These are phyloP conservation scores for Sugiyamaella floridensis DNA, from an alignment of 805 yeast species.

Conservation along the genomic window DNA sequence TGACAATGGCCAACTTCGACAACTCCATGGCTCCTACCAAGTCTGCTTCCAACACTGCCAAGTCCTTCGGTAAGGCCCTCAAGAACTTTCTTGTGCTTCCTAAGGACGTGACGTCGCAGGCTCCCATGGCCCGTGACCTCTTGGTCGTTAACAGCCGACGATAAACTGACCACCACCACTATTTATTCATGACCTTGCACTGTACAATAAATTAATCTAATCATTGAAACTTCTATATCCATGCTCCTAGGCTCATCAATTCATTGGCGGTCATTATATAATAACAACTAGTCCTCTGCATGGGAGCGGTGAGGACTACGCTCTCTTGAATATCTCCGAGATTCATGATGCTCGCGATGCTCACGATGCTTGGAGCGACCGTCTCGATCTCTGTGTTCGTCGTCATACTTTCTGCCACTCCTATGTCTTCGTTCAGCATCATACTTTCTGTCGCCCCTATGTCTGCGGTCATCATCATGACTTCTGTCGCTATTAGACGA, in stretches of 20 bases:
- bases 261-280: too few species aligned
- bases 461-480: neutral
- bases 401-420: neutral
- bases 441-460: neutral
- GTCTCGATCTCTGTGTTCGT: neutral
- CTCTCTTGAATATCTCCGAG: neutral
- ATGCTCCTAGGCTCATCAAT: too few species aligned
- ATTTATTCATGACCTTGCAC: neutral
- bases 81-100: neutral
- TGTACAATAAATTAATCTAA: too few species aligned
- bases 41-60: constrained; percentile 1
- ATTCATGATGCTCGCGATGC: neutral
- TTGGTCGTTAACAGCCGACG: neutral
- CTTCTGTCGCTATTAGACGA: neutral
- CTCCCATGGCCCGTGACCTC: neutral
- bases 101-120: neutral
- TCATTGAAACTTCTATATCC: too few species aligned
- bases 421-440: neutral
- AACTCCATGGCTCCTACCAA: constrained; percentile 2
- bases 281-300: neutral
- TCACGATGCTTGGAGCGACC: neutral
- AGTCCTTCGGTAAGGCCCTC: constrained; percentile 2
- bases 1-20: constrained; percentile 2
- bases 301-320: neutral
- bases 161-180: neutral